Evolutionary conservation across 441 rosid species (phyloP).

Genomic region (Jatropha multifida): DNA sequence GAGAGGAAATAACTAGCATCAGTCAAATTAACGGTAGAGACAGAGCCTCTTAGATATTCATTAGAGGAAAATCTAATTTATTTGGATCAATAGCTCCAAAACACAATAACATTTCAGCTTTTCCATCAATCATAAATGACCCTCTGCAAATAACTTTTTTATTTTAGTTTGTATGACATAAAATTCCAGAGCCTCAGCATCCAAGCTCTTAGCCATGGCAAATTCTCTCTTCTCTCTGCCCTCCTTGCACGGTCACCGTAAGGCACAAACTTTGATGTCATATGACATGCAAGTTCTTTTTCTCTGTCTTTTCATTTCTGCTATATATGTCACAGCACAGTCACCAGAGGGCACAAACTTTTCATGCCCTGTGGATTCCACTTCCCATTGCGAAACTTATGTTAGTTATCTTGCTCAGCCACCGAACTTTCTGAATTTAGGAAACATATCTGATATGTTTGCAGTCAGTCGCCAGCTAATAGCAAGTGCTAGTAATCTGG

Average conservation of each 20-base stretch:
- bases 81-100: slow-evolving; percentile 26
- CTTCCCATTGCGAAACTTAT: slow-evolving; percentile 38
- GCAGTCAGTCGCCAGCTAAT: slow-evolving; percentile 37
- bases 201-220: slow-evolving; percentile 33
- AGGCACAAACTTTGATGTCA: no score
- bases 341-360: slow-evolving; percentile 32
- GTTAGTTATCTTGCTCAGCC: slow-evolving; percentile 39
- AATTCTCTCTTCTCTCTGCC: slow-evolving; percentile 15
- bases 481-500: slow-evolving; percentile 49
- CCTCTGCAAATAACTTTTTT: slow-evolving; percentile 9
- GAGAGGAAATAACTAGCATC: slow-evolving; percentile 17
- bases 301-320: slow-evolving; percentile 22
- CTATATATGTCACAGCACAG: slow-evolving; percentile 26
- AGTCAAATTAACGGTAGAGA: slow-evolving; percentile 33
- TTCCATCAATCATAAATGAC: slow-evolving; percentile 19
- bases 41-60: slow-evolving; percentile 29
- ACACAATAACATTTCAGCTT: slow-evolving; percentile 22
- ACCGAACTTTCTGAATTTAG: slow-evolving; percentile 39
- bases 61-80: slow-evolving; percentile 9
- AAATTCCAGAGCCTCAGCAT: not conserved
- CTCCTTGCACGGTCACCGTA: not conserved
- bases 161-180: slow-evolving; percentile 9
- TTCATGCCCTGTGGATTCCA: slow-evolving; percentile 37
- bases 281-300: slow-evolving; percentile 13
- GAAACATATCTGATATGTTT: slow-evolving; percentile 49